Evolutionary conservation across 306 rosid genomes (phyloP).

Genomic region (Vigna hirtella): DNA sequence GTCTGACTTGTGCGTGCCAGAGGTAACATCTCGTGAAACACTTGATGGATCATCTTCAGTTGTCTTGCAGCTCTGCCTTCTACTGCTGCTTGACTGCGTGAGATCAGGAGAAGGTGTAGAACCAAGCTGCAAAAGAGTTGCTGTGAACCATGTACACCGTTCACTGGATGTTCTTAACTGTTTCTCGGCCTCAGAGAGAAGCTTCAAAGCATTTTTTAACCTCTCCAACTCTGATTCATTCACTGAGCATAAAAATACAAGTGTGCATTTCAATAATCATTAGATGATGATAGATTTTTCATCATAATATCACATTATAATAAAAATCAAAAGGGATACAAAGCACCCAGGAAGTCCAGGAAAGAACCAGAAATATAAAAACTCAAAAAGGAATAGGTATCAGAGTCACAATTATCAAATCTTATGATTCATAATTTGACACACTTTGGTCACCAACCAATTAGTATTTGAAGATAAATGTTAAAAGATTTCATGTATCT

Average conservation of each 20-base stretch:
- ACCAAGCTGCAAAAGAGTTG: slow-evolving; percentile 94
- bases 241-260: slow-evolving; percentile 69
- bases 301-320: neutral
- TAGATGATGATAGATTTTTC: slow-evolving; percentile 13
- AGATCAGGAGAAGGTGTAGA: slow-evolving; percentile 83
- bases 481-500: no score
- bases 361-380: neutral
- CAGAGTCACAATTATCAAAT: no score
- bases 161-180: slow-evolving; percentile 93
- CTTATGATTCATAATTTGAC: no score
- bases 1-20: slow-evolving; percentile 61
- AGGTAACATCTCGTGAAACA: slow-evolving; percentile 70
- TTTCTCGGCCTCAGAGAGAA: slow-evolving; percentile 96
- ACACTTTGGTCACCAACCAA: no score
- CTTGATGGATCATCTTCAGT: slow-evolving; percentile 85
- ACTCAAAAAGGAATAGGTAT: no score
- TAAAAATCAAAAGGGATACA: neutral
- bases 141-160: slow-evolving; percentile 98
- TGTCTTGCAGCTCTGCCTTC: slow-evolving; percentile 86
- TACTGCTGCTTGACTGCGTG: slow-evolving; percentile 79
- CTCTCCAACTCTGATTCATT: slow-evolving; percentile 84
- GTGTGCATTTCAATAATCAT: slow-evolving; percentile 38
- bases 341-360: neutral
- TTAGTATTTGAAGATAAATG: no score
- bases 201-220: slow-evolving; percentile 91